Evolutionary conservation across 2,329 filamentous ascomycete genomes (phyloP).

Genomic region (Sordariomycetes sp.): DNA sequence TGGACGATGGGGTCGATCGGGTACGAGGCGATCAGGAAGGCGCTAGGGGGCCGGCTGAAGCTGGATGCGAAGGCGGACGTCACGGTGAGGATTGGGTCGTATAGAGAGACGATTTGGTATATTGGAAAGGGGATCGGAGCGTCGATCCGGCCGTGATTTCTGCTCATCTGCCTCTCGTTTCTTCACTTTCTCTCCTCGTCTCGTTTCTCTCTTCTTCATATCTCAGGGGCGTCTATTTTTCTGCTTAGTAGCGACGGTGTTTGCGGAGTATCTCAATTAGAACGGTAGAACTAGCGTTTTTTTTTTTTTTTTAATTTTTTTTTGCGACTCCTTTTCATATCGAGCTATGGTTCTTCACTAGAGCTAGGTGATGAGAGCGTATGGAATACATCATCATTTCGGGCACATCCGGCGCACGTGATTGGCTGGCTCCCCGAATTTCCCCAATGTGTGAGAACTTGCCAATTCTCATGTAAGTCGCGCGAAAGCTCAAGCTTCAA

Average conservation of each 20-base stretch:
- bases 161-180: no score
- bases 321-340: neutral
- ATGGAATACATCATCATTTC: neutral
- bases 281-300: neutral
- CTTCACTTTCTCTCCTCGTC: neutral
- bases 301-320: neutral
- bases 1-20: constrained; percentile 69
- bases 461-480: neutral
- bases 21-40: constrained; percentile 67
- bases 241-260: neutral
- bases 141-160: constrained; percentile 35
- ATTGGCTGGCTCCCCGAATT: neutral
- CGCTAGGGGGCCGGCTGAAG: constrained; percentile 67
- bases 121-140: constrained; percentile 58
- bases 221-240: constrained; percentile 6
- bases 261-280: neutral
- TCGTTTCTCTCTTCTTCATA: constrained; percentile 1
- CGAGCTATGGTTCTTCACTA: neutral
- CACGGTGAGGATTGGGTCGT: constrained; percentile 60
- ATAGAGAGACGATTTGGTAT: constrained; percentile 61
- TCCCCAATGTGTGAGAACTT: neutral
- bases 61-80: constrained; percentile 69
- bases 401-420: neutral
- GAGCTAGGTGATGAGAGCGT: neutral
- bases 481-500: neutral